These are phyloP conservation scores for Corynespora cassiicola DNA, from an alignment of 2,329 filamentous ascomycete species.

Conservation along the genomic window DNA sequence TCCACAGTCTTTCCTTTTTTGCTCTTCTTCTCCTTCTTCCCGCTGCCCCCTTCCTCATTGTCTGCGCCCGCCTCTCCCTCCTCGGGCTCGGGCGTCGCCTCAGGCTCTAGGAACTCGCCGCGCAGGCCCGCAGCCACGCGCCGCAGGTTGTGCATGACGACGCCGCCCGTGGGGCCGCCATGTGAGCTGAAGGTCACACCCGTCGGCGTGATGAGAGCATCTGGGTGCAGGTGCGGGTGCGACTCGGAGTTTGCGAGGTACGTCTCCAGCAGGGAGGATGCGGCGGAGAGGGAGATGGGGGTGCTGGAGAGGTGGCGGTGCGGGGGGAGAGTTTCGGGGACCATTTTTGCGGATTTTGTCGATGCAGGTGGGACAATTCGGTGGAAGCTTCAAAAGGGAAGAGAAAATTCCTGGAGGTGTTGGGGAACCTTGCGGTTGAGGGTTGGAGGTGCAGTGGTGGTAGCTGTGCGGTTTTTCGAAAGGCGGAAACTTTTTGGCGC, in stretches of 20 bases:
- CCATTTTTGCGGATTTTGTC: constrained; percentile 35
- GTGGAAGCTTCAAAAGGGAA: neutral
- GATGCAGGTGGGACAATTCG: neutral
- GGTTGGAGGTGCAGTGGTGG: neutral
- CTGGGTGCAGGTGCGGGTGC: constrained; percentile 56
- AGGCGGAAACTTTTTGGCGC: too few relatives aligned
- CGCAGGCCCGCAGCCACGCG: constrained; percentile 60
- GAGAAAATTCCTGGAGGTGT: too few relatives aligned
- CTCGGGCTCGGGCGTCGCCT: constrained; percentile 49
- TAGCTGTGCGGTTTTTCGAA: constrained; percentile 1
- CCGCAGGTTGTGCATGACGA: constrained; percentile 60
- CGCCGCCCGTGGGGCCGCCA: constrained; percentile 52
- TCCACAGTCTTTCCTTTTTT: neutral
- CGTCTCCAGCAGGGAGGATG: constrained; percentile 44
- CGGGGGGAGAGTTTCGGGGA: constrained; percentile 44
- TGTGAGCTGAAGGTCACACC: constrained; percentile 52
- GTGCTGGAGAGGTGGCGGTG: constrained; percentile 37
- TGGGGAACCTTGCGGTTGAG: too few relatives aligned
- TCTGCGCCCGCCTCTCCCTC: constrained; percentile 23
- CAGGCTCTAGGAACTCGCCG: constrained; percentile 58
- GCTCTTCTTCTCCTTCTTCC: constrained; percentile 17
- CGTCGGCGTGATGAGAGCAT: constrained; percentile 51
- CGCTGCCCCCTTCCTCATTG: constrained; percentile 17
- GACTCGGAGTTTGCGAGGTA: constrained; percentile 50
- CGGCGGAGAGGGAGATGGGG: constrained; percentile 39